Conservation (phyloP, 495 filamentous ascomycete species). For the Acidomyces sp. region DNA sequence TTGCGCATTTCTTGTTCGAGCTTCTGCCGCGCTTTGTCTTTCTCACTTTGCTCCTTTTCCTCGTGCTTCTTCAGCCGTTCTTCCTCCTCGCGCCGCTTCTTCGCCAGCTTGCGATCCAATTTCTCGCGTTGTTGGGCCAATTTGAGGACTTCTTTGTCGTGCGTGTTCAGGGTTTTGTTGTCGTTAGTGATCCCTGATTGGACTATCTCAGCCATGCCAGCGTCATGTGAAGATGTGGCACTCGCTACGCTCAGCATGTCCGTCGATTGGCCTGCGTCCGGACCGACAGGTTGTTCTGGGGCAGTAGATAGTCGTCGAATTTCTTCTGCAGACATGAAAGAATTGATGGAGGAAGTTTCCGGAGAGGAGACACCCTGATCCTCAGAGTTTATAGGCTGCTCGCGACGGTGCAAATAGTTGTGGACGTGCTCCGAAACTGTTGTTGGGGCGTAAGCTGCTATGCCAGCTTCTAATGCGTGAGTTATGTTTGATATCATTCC, state of each 20-base stretch:
- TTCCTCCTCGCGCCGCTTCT: conserved; percentile 33
- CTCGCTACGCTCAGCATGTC: conserved; percentile 1
- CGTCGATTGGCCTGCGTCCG: background rate
- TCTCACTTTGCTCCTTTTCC: conserved; percentile 21
- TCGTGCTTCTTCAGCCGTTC: conserved; percentile 37
- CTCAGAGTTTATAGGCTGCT: background rate
- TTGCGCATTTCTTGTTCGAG: conserved; percentile 47
- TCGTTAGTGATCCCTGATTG: too few species aligned
- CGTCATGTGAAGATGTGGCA: conserved; percentile 15
- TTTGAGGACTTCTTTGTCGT: conserved; percentile 65
- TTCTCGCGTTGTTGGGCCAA: conserved; percentile 57
- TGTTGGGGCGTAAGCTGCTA: conserved; percentile 15
- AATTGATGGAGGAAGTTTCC: conserved; percentile 16
- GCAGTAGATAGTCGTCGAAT: conserved; percentile 18
- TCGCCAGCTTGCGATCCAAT: conserved; percentile 53
- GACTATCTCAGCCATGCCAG: conserved; percentile 23
- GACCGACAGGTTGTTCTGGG: background rate
- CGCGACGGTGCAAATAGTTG: background rate
- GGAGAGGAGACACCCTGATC: conserved; percentile 4
- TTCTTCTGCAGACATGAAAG: conserved; percentile 28
- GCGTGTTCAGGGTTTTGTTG: conserved; percentile 28
- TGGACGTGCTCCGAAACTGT: conserved; percentile 8
- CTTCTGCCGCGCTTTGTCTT: conserved; percentile 44
- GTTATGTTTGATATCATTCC: background rate
- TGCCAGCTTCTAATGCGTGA: conserved; percentile 4